Evolutionary conservation across 2,329 filamentous ascomycete species (phyloP), one percentile per base, ranked within the genome.

Genomic region (Calonectria montana): DNA sequence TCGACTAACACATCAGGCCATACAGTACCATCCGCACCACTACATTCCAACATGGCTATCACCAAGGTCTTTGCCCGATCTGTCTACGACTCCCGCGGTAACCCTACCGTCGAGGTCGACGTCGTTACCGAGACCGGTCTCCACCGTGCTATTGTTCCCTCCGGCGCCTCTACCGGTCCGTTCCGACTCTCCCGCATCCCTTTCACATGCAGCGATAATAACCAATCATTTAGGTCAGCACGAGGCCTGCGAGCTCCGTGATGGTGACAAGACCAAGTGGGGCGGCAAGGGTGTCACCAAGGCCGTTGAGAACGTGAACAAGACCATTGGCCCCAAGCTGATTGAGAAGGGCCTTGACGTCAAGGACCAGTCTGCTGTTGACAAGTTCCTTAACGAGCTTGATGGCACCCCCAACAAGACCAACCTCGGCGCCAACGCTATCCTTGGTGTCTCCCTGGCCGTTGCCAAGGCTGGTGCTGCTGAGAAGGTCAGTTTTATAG

Each of bases 31-130:
- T 59, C 62, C 64, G 75, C 71, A 71, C 73, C 72, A 76, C 63
- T 59, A 74, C 69, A 59, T 66, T 69, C 80, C 87, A 96, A 84
- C 79, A 99, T 99, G 97, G 89, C 94, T 82, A 94, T 97, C 87
- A 92, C 92, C 86, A 96, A 96, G 90, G 91, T 97, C 84, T 94
- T 96, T 91, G 94, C 94, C 83, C 94, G 97, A 84, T 96, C 93
- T 83, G 95, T 99, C 89, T 99, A 96, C 92, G 97, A 99, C 91
- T 98, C 97, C 86, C 96, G 97, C 84, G 91, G 91, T 85, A 99
- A 99, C 93, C 97, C 97, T 83, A 99, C 97, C 84, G 96, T 98
- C 83, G 96, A 98, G 91, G 96, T 98, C 82, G 96, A 98, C 85
- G 92, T 98, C 81, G 94, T 97, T 88, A 98, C 96, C 81, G 95